Base-by-base conservation (phyloP, 768 basidiomycete species). In the Phylloporus rhodoxanthus region DNA sequence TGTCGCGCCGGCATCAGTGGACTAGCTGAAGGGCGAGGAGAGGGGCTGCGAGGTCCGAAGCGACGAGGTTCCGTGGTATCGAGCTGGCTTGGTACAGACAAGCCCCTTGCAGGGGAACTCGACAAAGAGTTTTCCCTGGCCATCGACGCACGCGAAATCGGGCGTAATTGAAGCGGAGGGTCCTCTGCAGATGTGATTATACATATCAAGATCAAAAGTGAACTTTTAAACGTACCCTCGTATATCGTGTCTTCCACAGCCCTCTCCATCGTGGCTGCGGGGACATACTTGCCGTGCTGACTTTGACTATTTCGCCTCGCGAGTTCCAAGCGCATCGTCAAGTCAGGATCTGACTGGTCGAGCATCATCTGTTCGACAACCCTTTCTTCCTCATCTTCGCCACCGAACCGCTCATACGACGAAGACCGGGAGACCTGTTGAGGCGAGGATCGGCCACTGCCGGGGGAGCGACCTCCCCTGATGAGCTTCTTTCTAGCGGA, bases 221-320 rank as follows among this genome's bases (percentile, higher is more conserved):
- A 38, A 38, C 23, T 26, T 8, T 20, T 55, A 48, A 45, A 29
- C 74, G 23, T 58, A 83, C 88, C 87, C 80, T 91, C 88, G 57
- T 86, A 87, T 56, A 91, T 88, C 2, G 82, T 86, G 25, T 79
- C 78, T 56, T 85, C 83, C 14, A 76, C 61, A 3, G 78, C 73
- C 25, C 59, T 67, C 14, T 80, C 78, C 56, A 76, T 59, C 6
- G 70, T 59, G 46, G 77, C 55, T 39, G 71, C 57, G 9, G 71
- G 50, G 38, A 70, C 61, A 42, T 65, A 62, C 42, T 76, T 76
- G 15, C 73, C 76, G 50, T 79, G 76, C 57, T 91, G 90, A 64
- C 77, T 87, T 60, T 84, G 75, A 63, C 90, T 91, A 63, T 96
- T 96, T 56, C 79, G 78, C 52, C 89, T 74, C 5, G 93, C 93